Evolutionary conservation across 2,329 filamentous ascomycete genomes (phyloP).

Genomic region (Didymella exigua): DNA sequence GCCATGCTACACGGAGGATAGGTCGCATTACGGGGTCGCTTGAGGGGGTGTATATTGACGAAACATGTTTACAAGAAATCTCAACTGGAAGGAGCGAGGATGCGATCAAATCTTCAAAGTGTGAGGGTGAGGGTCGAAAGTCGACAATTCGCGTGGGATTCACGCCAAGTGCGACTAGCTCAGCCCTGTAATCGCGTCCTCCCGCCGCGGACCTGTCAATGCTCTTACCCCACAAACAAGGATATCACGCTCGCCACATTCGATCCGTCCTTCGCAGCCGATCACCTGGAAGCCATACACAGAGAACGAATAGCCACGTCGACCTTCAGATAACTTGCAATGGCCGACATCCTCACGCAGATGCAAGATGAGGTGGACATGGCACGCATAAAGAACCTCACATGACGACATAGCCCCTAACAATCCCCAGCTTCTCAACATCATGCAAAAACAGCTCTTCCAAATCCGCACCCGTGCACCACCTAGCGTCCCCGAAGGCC

Average conservation of each 20-base stretch:
- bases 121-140: slow-evolving; percentile 1
- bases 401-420: not conserved
- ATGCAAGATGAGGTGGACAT: slow-evolving; percentile 85
- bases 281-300: not conserved
- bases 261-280: too few species aligned
- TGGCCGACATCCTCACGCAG: slow-evolving; percentile 80
- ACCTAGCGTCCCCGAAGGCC: slow-evolving; percentile 50
- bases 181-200: slow-evolving; percentile 22
- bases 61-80: slow-evolving; percentile 32
- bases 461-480: slow-evolving; percentile 53
- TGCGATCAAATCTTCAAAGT: not conserved
- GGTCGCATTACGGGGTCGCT: slow-evolving; percentile 35
- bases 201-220: slow-evolving; percentile 1
- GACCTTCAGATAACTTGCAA: slow-evolving; percentile 39
- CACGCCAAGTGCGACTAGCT: slow-evolving; percentile 28
- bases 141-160: slow-evolving; percentile 27
- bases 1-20: slow-evolving; percentile 31
- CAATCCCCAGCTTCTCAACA: slow-evolving; percentile 50
- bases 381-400: slow-evolving; percentile 53
- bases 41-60: not conserved
- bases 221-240: slow-evolving; percentile 1
- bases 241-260: not conserved
- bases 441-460: slow-evolving; percentile 54
- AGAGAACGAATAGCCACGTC: not conserved
- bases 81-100: not conserved